phyloP scores from a whole-genome alignment of 2,329 filamentous ascomycete genomes.

The Biscogniauxia mediterranea region DNA sequence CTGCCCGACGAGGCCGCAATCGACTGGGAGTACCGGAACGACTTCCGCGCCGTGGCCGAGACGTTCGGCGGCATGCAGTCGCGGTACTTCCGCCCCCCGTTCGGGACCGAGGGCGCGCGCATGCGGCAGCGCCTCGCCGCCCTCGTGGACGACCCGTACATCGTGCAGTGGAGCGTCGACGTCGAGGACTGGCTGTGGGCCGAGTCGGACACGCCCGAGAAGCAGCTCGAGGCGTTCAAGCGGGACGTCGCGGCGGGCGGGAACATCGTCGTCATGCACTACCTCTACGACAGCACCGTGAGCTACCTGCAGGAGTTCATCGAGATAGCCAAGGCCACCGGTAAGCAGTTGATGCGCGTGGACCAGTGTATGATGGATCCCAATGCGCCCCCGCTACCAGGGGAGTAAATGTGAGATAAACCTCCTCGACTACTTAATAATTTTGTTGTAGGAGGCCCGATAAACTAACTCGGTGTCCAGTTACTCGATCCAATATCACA shows the following conservation, averaged over 20 bases:
- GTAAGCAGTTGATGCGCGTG: constrained; percentile 64
- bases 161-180: constrained; percentile 69
- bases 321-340: constrained; percentile 59
- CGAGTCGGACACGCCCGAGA: constrained; percentile 58
- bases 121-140: constrained; percentile 62
- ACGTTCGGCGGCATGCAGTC: constrained; percentile 36
- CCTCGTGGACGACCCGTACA: constrained; percentile 51
- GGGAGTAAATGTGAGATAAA: not conserved
- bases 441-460: too few relatives aligned
- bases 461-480: too few relatives aligned
- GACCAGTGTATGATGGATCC: constrained; percentile 66
- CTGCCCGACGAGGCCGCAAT: constrained; percentile 51
- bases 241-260: constrained; percentile 62
- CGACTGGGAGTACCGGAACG: constrained; percentile 61
- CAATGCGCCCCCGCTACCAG: constrained; percentile 45
- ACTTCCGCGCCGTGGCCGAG: constrained; percentile 47
- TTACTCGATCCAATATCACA: too few relatives aligned
- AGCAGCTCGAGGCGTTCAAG: constrained; percentile 65
- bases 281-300: constrained; percentile 63
- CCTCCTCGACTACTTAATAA: too few relatives aligned
- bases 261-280: constrained; percentile 67
- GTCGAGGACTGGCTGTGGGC: constrained; percentile 72
- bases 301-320: constrained; percentile 64
- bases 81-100: constrained; percentile 67
- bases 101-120: constrained; percentile 65